phyloP scores from a whole-genome alignment of 2,329 filamentous ascomycete species.

The Pyrenophora tritici-repentis region DNA sequence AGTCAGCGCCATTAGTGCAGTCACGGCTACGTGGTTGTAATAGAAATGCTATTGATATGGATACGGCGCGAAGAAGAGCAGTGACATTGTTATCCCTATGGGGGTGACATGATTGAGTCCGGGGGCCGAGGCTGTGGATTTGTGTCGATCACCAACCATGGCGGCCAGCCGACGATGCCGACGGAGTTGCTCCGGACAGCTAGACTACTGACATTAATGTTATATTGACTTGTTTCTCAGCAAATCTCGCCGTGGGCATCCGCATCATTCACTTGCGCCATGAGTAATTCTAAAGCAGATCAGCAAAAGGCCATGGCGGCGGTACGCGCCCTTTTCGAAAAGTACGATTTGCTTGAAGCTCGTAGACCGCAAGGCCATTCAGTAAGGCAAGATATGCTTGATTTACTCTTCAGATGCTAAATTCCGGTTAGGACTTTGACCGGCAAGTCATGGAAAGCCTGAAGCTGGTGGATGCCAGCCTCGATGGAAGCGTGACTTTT shows the following conservation, averaged over 20 bases:
- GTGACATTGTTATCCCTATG: background rate
- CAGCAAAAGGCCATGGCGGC: slow-evolving; percentile 43
- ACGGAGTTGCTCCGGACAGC: background rate
- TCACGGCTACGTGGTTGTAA: background rate
- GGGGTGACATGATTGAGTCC: background rate
- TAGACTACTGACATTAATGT: background rate
- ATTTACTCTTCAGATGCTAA: slow-evolving; percentile 1
- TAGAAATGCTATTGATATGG: slow-evolving; percentile 11
- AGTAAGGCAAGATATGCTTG: slow-evolving; percentile 20
- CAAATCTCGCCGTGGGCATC: background rate
- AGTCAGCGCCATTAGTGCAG: slow-evolving; percentile 11
- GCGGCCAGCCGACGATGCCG: background rate
- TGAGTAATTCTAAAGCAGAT: slow-evolving; percentile 30
- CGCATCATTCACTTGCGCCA: slow-evolving; percentile 8
- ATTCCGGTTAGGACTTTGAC: slow-evolving; percentile 42
- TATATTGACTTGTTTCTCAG: too few species aligned
- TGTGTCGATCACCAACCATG: slow-evolving; percentile 5
- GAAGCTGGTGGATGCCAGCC: slow-evolving; percentile 44
- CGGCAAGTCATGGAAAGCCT: slow-evolving; percentile 45
- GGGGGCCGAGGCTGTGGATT: slow-evolving; percentile 14
- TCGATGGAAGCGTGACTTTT: slow-evolving; percentile 43
- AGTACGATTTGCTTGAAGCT: slow-evolving; percentile 42
- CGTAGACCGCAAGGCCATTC: slow-evolving; percentile 39
- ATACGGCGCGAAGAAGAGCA: slow-evolving; percentile 5
- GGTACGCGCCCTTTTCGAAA: slow-evolving; percentile 45